Evolutionary conservation across 345 rosid genomes (phyloP), one percentile per base, ranked within the genome.

Genomic region (Gynandropsis gynandra): DNA sequence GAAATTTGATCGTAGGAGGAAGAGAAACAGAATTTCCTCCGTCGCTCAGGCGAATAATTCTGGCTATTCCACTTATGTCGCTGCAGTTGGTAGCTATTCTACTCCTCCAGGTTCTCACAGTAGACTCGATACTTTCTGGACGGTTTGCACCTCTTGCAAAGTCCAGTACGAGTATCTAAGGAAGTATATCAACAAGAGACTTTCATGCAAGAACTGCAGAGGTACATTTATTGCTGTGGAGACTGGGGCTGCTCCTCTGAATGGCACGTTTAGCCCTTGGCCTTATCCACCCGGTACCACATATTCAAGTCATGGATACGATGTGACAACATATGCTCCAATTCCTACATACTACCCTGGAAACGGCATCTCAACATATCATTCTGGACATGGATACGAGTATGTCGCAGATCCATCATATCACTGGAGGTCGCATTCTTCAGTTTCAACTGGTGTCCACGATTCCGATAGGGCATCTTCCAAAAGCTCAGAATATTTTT

Each of bases 151-250:
- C 7, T 82, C 95, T 56, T 92, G 98, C 76, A 92, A 85, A 70
- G 94, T 92, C 66, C 98, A 92, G 77, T 92, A 92, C 34, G 98
- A 92, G 75, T 92, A 92, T 66, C 77, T 92, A 10, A 72, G 98
- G 49, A 92, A 92, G 86, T 92, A 92, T 50, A 88, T 87, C 65
- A 92, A 92, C 43, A 87, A 87, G 79, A 77, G 81, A 64, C 95
- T 92, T 66, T 92, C 98, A 6, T 92, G 98, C 67, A 92, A 92
- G 85, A 92, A 92, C 71, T 92, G 98, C 21, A 89, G 98, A 3
- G 98, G 95, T 47, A 80, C 94, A 14, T 92, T 87, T 45, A 64
- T 84, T 50, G 96, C 96, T 29, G 83, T 75, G 24, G 96, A 87
- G 54, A 87, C 96, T 14, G 96, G 96, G 47, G 69, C 83, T 9